Conservation (phyloP, 73 alveolate species). For the Paraurostyla sp. region DNA sequence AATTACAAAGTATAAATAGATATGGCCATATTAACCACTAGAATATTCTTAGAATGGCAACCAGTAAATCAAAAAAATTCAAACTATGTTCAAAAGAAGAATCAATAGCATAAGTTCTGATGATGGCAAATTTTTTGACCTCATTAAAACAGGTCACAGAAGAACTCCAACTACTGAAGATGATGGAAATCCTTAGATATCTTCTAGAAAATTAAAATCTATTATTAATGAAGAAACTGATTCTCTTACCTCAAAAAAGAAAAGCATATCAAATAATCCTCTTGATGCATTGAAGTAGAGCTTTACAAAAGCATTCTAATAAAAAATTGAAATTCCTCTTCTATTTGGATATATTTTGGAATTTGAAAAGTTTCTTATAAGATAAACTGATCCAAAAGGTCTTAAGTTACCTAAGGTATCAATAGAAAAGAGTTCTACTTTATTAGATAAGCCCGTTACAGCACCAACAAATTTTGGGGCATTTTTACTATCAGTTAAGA, state of each 20-base stretch:
- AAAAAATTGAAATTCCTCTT: conserved; percentile 20
- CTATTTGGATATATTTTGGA: not conserved
- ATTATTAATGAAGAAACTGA: not conserved
- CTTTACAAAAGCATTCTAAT: not conserved
- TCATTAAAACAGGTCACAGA: not conserved
- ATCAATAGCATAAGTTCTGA: not conserved
- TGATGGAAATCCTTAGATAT: not conserved
- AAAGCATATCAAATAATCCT: not conserved
- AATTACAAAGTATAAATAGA: not conserved
- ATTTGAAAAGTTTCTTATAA: not conserved
- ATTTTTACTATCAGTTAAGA: not conserved
- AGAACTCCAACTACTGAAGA: conserved; percentile 16
- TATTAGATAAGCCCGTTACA: not conserved
- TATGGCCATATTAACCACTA: conserved; percentile 31
- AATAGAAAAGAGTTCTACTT: not conserved
- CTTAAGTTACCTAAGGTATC: not conserved
- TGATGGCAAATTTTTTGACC: not conserved
- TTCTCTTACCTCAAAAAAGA: not conserved
- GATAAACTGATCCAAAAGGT: not conserved
- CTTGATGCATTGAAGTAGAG: not conserved
- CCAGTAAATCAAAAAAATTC: not conserved
- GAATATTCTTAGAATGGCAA: not conserved
- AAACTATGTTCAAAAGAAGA: conserved; percentile 2
- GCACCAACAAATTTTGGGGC: not conserved
- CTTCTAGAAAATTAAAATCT: conserved; percentile 7